Conservation (phyloP, 441 rosid genomes). For the Pelargonium cotyledonis region DNA sequence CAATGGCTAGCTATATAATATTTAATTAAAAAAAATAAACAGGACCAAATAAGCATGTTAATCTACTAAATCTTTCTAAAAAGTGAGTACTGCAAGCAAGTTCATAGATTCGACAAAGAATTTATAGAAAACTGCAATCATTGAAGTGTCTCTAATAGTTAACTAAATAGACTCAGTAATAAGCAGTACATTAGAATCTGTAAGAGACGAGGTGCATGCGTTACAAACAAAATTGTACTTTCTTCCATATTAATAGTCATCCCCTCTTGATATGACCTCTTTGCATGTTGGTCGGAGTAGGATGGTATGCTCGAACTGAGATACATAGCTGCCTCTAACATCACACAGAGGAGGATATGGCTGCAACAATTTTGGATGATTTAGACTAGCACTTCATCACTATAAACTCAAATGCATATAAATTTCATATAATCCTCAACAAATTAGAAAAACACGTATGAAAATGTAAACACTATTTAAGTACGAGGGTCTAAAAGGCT, state of each 20-base stretch:
- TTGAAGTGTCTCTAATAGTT: too few relatives aligned
- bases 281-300: slow-evolving; percentile 93
- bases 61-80: too few relatives aligned
- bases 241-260: slow-evolving; percentile 45
- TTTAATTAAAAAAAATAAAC: too few relatives aligned
- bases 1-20: too few relatives aligned
- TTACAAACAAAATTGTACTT: slow-evolving; percentile 14
- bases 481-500: too few relatives aligned
- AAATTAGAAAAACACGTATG: too few relatives aligned
- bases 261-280: slow-evolving; percentile 89
- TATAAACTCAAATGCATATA: background rate
- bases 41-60: too few relatives aligned
- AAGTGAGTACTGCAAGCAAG: too few relatives aligned
- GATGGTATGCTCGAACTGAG: slow-evolving; percentile 92
- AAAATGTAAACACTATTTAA: too few relatives aligned
- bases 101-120: too few relatives aligned
- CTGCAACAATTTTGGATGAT: slow-evolving; percentile 32
- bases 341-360: slow-evolving; percentile 89
- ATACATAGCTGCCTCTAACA: slow-evolving; percentile 80
- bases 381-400: background rate
- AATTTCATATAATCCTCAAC: background rate
- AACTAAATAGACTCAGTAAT: too few relatives aligned
- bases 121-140: too few relatives aligned
- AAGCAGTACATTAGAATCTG: background rate
- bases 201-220: background rate